Base-by-base conservation (phyloP, 345 rosid species). In the Eucalyptus regnans region DNA sequence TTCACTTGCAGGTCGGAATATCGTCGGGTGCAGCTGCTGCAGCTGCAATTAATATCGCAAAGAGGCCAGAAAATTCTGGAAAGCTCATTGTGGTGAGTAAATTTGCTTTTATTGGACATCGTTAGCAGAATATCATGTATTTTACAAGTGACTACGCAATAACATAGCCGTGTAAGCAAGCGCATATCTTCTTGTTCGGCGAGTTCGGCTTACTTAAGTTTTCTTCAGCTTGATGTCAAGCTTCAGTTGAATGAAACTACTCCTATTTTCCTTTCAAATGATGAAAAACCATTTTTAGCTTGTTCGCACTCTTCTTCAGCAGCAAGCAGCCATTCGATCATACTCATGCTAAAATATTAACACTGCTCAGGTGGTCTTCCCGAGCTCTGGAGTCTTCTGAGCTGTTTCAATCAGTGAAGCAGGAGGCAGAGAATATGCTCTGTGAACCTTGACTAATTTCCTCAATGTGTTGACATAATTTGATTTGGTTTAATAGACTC, bases 11-110 rank as follows among this genome's bases (percentile, higher is more conserved):
- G 99, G 99, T 95, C 12, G 31, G 99, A 41, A 96, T 97, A 90
- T 97, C 98, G 87, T 97, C 98, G 1, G 99, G 99, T 56, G 98
- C 96, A 9, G 98, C 96, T 22, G 92, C 98, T 0, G 94, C 95
- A 3, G 97, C 99, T n/a, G 99, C 99, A 86, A 93, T 96, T 54
- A 93, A 93, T 89, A 92, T 95, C 89, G 99, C 98, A 33, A 96
- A 95, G 94, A 93, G 93, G 91, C 97, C 96, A 46, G 99, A 96
- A 92, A 94, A 94, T 86, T 95, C 96, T 2, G 98, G 99, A 81
- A 97, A 96, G 91, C 95, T 97, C 87, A 94, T 97, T 48, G 97
- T 95, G 50, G 98, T 96, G 92, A 92, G 98, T 92, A 33, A 33
- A 68, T 33, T 68, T 68, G 7, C 44, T 68, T 68, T 33, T 18